A percentile compares a stretch with the other conserved stretches of the same genome.
Conservation (phyloP, 352 stramenopile species). For the Pythium guiyangense region DNA sequence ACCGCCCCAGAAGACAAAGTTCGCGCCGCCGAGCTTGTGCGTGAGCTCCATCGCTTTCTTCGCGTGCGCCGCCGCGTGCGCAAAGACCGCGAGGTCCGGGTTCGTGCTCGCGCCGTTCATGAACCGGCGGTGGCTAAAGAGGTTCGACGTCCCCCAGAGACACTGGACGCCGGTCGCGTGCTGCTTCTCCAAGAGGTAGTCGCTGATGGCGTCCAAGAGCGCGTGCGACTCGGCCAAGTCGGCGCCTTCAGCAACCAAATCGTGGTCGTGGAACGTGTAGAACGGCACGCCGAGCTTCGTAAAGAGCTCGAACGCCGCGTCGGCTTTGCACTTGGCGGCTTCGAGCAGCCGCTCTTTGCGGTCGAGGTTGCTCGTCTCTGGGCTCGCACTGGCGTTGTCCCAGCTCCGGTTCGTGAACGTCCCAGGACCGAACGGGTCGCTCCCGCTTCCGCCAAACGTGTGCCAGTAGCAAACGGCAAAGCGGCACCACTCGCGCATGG, state of each 20-base stretch:
- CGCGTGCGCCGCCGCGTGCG: constrained; percentile 67
- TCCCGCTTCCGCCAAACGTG: constrained; percentile 32
- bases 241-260: constrained; percentile 63
- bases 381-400: constrained; percentile 25
- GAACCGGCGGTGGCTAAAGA: constrained; percentile 73
- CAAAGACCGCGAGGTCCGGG: constrained; percentile 78
- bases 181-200: constrained; percentile 62
- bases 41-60: constrained; percentile 87
- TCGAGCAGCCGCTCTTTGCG: constrained; percentile 47
- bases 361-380: constrained; percentile 24
- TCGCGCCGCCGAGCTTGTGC: constrained; percentile 73
- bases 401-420: constrained; percentile 33
- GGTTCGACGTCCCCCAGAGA: constrained; percentile 81
- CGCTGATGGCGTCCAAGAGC: constrained; percentile 29
- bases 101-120: constrained; percentile 87
- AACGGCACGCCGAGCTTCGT: constrained; percentile 78
- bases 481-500: constrained; percentile 63
- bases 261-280: constrained; percentile 86
- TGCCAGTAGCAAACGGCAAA: constrained; percentile 69
- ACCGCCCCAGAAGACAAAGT: constrained; percentile 88
- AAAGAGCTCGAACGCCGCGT: constrained; percentile 87
- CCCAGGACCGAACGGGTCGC: constrained; percentile 28
- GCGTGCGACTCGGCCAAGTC: constrained; percentile 39
- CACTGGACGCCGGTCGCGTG: constrained; percentile 66
- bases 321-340: constrained; percentile 63